Percentiles rank a stretch among this genome's conserved stretches.
phyloP scores from a whole-genome alignment of 108 stramenopile genomes.

The Poteriospumella lacustris region DNA sequence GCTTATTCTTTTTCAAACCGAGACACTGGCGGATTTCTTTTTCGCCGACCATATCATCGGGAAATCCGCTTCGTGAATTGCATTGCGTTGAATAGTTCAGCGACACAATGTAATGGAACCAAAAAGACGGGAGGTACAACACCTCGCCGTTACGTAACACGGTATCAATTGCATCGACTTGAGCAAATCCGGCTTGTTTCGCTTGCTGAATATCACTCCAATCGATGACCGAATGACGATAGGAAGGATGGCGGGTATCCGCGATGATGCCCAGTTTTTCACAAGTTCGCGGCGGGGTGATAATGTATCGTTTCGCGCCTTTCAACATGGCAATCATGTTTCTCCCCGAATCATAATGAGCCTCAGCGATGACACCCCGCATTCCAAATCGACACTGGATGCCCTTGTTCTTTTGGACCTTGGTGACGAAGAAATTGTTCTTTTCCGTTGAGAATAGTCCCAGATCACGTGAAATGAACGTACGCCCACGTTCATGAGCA shows the following conservation, averaged over 20 bases:
- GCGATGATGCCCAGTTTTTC: conserved; percentile 69
- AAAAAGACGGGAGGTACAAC: conserved; percentile 78
- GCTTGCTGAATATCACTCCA: conserved; percentile 32
- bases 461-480: conserved; percentile 15
- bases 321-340: conserved; percentile 89
- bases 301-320: conserved; percentile 85
- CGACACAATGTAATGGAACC: conserved; percentile 84
- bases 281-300: conserved; percentile 74
- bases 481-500: background rate
- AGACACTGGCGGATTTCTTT: too few relatives aligned
- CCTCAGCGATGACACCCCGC: conserved; percentile 82
- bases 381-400: conserved; percentile 38
- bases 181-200: background rate
- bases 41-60: background rate
- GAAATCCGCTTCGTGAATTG: conserved; percentile 62
- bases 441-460: background rate
- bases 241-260: conserved; percentile 56
- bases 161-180: conserved; percentile 63
- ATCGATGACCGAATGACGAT: conserved; percentile 68
- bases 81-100: conserved; percentile 75
- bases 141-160: conserved; percentile 82
- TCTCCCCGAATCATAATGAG: conserved; percentile 82
- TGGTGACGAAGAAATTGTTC: conserved; percentile 13
- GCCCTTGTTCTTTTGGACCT: conserved; percentile 21
- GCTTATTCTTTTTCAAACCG: too few relatives aligned